These are phyloP conservation scores for Dryas octopetala DNA, from an alignment of 306 rosid genomes.

Conservation along the genomic window DNA sequence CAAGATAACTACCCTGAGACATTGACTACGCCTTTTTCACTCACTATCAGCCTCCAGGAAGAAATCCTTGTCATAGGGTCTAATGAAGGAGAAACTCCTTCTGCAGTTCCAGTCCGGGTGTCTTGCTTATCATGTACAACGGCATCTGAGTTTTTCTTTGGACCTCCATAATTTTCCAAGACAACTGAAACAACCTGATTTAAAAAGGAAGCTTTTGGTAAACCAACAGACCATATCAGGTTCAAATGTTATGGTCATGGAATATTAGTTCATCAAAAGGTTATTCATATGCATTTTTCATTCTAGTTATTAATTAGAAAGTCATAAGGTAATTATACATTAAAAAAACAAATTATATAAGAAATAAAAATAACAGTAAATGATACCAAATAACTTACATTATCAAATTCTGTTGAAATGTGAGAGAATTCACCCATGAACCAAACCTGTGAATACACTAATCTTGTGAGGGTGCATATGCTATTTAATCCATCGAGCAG, in stretches of 20 bases:
- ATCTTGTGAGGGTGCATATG: constrained; percentile 10
- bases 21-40: constrained; percentile 56
- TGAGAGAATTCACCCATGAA: constrained; percentile 81
- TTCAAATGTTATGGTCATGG: not conserved
- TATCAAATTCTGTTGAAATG: constrained; percentile 60
- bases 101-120: not conserved
- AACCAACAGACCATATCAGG: too few relatives aligned
- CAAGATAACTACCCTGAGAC: constrained; percentile 46
- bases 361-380: constrained; percentile 12
- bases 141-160: constrained; percentile 28
- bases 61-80: constrained; percentile 35
- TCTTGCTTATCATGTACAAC: constrained; percentile 1
- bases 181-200: constrained; percentile 63
- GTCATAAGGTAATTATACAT: not conserved
- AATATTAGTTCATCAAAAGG: not conserved
- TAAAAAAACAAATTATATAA: not conserved
- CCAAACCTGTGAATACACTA: constrained; percentile 58
- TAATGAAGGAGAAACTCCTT: constrained; percentile 2
- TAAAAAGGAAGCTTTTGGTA: constrained; percentile 11
- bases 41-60: constrained; percentile 53
- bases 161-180: constrained; percentile 58
- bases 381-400: constrained; percentile 45
- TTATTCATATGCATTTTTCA: not conserved
- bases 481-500: not conserved
- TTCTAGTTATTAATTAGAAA: too few relatives aligned